phyloP scores from a whole-genome alignment of 805 yeast genomes.

The Diddensiella transvaalensis region DNA sequence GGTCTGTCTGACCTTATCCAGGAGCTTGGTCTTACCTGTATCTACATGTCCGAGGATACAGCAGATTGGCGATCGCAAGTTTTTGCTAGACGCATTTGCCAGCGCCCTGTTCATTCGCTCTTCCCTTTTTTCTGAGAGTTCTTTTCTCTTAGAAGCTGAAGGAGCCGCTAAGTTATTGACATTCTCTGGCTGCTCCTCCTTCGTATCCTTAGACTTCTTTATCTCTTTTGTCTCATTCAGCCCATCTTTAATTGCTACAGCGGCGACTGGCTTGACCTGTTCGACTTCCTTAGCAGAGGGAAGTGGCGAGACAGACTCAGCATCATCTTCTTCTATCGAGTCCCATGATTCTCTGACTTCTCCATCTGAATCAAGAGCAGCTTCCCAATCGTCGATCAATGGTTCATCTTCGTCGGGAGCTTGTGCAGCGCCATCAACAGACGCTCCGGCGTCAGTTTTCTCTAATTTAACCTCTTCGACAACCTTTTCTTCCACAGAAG shows the following conservation, averaged over 20 bases:
- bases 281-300: slow-evolving; percentile 20
- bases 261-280: slow-evolving; percentile 25
- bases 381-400: slow-evolving; percentile 85
- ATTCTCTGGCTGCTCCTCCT: slow-evolving; percentile 31
- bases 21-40: slow-evolving; percentile 96
- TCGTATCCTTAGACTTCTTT: slow-evolving; percentile 11
- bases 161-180: slow-evolving; percentile 24
- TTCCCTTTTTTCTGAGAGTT: slow-evolving; percentile 39
- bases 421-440: slow-evolving; percentile 15
- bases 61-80: slow-evolving; percentile 97
- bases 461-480: slow-evolving; percentile 23
- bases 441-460: slow-evolving; percentile 2
- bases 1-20: slow-evolving; percentile 97
- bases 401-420: slow-evolving; percentile 43
- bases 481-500: slow-evolving; percentile 5
- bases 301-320: slow-evolving; percentile 11
- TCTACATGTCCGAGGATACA: slow-evolving; percentile 99
- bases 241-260: slow-evolving; percentile 26
- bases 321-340: slow-evolving; percentile 17
- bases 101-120: slow-evolving; percentile 36
- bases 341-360: slow-evolving; percentile 44
- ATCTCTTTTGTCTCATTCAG: slow-evolving; percentile 21
- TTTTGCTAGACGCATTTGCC: slow-evolving; percentile 39
- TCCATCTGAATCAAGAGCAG: slow-evolving; percentile 50
- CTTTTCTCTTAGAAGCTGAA: slow-evolving; percentile 36